phyloP scores from a whole-genome alignment of 176 grass and related monocot genomes.

The Miscanthus lutarioriparius region DNA sequence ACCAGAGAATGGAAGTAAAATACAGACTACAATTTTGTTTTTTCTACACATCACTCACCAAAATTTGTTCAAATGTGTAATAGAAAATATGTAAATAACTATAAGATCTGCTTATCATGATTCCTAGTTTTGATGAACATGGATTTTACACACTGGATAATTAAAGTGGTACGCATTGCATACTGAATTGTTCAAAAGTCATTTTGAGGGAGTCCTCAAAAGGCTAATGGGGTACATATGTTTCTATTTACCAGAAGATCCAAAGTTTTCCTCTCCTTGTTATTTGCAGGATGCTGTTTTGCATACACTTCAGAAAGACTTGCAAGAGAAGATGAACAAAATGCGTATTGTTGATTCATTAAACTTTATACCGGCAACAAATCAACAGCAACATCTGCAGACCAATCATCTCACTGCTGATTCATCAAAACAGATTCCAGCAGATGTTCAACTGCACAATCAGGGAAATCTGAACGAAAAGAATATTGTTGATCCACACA shows the following conservation, averaged over 20 bases:
- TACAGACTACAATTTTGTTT: not conserved
- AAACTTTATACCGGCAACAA: conserved; percentile 44
- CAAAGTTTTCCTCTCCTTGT: not conserved
- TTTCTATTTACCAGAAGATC: conserved; percentile 24
- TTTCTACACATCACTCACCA: not conserved
- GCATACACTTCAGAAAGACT: conserved; percentile 55
- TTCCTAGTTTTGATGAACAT: conserved; percentile 27
- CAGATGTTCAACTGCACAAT: conserved; percentile 30
- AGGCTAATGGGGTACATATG: conserved; percentile 12
- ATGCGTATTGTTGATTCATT: conserved; percentile 52
- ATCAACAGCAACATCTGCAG: conserved; percentile 29
- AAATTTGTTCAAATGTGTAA: conserved; percentile 23
- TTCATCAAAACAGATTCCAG: conserved; percentile 5
- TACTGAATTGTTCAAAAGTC: conserved; percentile 17
- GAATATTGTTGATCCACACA: conserved; percentile 32
- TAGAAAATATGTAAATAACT: conserved; percentile 9
- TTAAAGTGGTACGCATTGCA: not conserved
- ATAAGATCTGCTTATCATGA: not conserved
- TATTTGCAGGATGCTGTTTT: conserved; percentile 50
- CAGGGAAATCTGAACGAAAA: conserved; percentile 28
- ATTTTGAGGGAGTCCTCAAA: conserved; percentile 13
- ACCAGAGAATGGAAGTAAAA: conserved; percentile 10
- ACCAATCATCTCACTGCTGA: conserved; percentile 32
- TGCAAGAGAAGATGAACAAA: conserved; percentile 58
- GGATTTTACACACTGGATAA: conserved; percentile 15